Evolutionary conservation across 805 yeast species (phyloP), one percentile per base, ranked within the genome.

Genomic region (Schwanniomyces polymorphus): DNA sequence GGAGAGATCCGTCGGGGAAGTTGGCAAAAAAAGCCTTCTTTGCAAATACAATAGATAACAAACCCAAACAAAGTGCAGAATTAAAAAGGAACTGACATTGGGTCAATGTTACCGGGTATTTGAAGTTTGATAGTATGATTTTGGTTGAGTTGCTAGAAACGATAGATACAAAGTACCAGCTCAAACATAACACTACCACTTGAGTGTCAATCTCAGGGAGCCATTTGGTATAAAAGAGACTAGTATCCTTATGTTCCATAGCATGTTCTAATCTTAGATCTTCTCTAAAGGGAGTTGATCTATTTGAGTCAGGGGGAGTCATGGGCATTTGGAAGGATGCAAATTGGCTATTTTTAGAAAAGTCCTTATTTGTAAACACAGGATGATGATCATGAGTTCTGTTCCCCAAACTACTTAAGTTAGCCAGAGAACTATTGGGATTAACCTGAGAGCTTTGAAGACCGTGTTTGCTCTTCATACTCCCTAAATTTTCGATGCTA

Each of bases 61-160:
- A 41, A 27, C 79, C 58, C 10, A 82, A 52, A 52, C 94, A 86
- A 49, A 87, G 72, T 9, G 70, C 33, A 4, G 84, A 85, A 55
- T 91, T 91, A 56, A 89, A 72, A 27, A 86, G 58, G 60, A 92
- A 92, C 70, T 94, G 98, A 45, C 86, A 69, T 74, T 91, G 91
- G 1, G 97, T 90, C 47, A 94, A 77, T 0, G 96, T 85, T n/a
- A 91, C 82, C 1, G 99, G 97, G 63, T 83, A 88, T 39, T 79
- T 78, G 65, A 85, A 91, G 41, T 73, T 70, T 52, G 74, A 79
- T 49, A 92, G 70, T 41, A 92, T 89, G 41, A 84, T 72, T 64
- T 92, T 92, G 29, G 95, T 84, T 29, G 92, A 75, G 59, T 89
- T 90, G 54, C 85, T 86, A 2, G 96, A 86, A 7, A 91, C 66